These are phyloP conservation scores for Rhizopus arrhizus DNA, from an alignment of 371 early-diverging fungal species.

Conservation along the genomic window DNA sequence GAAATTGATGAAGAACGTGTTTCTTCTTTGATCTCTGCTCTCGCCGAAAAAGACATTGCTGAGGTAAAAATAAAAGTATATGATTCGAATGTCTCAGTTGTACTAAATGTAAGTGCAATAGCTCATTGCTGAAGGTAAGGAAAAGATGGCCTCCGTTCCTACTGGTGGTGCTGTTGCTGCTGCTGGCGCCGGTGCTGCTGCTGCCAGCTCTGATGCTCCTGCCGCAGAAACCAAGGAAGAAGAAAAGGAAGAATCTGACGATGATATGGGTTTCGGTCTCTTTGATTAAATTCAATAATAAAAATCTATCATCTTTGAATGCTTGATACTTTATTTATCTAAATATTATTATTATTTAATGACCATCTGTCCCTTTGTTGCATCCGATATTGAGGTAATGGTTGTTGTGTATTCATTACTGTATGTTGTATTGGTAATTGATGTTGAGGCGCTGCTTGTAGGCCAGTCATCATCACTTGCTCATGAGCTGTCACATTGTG, in stretches of 20 bases:
- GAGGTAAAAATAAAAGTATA: constrained; percentile 49
- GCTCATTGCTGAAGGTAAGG: constrained; percentile 85
- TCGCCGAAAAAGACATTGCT: constrained; percentile 86
- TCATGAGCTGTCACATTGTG: not conserved
- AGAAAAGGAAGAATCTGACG: constrained; percentile 88
- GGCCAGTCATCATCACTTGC: not conserved
- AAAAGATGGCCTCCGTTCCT: constrained; percentile 92
- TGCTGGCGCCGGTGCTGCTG: constrained; percentile 58
- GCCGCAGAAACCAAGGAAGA: constrained; percentile 65
- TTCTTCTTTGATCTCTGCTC: constrained; percentile 71
- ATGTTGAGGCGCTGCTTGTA: not conserved
- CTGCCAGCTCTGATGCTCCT: constrained; percentile 50
- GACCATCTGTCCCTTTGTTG: constrained; percentile 21
- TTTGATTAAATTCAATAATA: constrained; percentile 23
- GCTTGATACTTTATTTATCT: constrained; percentile 1
- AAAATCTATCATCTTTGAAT: not conserved
- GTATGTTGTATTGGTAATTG: not conserved
- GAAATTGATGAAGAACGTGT: constrained; percentile 83
- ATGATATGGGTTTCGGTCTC: constrained; percentile 83
- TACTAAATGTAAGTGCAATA: constrained; percentile 9
- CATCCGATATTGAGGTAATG: too few relatives aligned
- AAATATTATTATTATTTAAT: constrained; percentile 11
- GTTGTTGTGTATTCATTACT: too few relatives aligned
- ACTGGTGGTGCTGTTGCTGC: constrained; percentile 79
- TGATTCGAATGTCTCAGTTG: too few relatives aligned